Conservation (phyloP, 2,329 filamentous ascomycete genomes). For the Aspergillus sp. region DNA sequence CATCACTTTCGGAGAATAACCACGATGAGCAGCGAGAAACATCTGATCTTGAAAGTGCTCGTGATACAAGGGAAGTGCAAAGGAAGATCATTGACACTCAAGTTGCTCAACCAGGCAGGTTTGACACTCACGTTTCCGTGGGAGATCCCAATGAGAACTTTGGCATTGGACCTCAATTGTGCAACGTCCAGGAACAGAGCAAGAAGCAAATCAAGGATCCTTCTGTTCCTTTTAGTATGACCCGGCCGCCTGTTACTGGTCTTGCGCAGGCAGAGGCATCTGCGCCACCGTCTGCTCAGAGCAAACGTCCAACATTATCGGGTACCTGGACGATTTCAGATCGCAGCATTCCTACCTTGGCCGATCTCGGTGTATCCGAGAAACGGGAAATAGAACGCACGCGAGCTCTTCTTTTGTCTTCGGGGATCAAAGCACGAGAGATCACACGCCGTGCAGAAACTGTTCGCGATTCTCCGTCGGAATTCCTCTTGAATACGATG, state of each 20-base stretch:
- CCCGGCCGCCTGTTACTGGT: conserved; percentile 40
- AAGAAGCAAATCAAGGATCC: conserved; percentile 22
- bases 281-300: conserved; percentile 15
- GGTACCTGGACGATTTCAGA: conserved; percentile 55
- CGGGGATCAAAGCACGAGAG: conserved; percentile 84
- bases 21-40: conserved; percentile 22
- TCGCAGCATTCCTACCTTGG: conserved; percentile 33
- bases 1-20: conserved; percentile 40
- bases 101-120: conserved; percentile 12
- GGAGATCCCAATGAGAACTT: conserved; percentile 17
- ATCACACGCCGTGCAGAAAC: conserved; percentile 61
- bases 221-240: conserved; percentile 23
- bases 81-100: conserved; percentile 4
- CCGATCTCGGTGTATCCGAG: conserved; percentile 41
- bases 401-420: conserved; percentile 67
- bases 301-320: conserved; percentile 30
- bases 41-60: conserved; percentile 11
- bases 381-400: conserved; percentile 75
- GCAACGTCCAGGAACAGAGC: conserved; percentile 15
- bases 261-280: conserved; percentile 36
- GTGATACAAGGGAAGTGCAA: conserved; percentile 4
- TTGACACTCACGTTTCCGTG: conserved; percentile 3
- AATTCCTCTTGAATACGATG: conserved; percentile 27
- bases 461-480: conserved; percentile 27
- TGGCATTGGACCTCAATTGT: conserved; percentile 25